These are phyloP conservation scores for Penicillium cinerascens DNA, from an alignment of 495 filamentous ascomycete genomes.

Conservation along the genomic window DNA sequence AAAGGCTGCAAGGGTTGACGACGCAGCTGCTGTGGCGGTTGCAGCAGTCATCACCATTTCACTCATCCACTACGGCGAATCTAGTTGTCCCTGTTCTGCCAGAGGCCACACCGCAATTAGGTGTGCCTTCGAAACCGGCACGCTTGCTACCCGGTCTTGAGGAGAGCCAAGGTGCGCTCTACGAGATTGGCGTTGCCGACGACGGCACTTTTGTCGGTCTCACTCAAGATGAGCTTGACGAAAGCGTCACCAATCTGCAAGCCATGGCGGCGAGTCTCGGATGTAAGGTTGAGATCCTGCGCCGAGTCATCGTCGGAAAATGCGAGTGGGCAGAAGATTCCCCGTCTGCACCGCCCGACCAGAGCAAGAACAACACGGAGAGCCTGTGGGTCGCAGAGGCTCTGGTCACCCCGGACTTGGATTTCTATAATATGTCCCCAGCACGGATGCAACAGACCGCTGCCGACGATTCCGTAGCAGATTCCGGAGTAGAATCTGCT, in stretches of 20 bases:
- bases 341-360: conserved; percentile 17
- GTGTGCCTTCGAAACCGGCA: conserved; percentile 54
- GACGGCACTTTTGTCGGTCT: conserved; percentile 89
- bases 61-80: conserved; percentile 66
- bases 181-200: conserved; percentile 95
- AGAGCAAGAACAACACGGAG: conserved; percentile 36
- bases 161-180: conserved; percentile 87
- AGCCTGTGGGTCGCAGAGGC: conserved; percentile 89
- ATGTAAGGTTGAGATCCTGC: conserved; percentile 78
- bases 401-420: conserved; percentile 61
- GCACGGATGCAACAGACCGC: conserved; percentile 7
- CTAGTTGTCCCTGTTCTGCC: conserved; percentile 72
- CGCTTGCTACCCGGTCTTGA: conserved; percentile 78
- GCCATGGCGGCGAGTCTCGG: conserved; percentile 91
- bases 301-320: conserved; percentile 79
- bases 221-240: conserved; percentile 86
- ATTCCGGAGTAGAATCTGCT: neutral
- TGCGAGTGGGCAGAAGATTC: conserved; percentile 69
- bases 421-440: conserved; percentile 33
- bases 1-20: conserved; percentile 82
- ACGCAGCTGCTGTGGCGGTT: conserved; percentile 94
- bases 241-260: conserved; percentile 77
- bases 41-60: conserved; percentile 90
- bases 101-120: conserved; percentile 53
- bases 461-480: neutral